Conservation (phyloP, 2,329 filamentous ascomycete species). For the Colletotrichum sojae region DNA sequence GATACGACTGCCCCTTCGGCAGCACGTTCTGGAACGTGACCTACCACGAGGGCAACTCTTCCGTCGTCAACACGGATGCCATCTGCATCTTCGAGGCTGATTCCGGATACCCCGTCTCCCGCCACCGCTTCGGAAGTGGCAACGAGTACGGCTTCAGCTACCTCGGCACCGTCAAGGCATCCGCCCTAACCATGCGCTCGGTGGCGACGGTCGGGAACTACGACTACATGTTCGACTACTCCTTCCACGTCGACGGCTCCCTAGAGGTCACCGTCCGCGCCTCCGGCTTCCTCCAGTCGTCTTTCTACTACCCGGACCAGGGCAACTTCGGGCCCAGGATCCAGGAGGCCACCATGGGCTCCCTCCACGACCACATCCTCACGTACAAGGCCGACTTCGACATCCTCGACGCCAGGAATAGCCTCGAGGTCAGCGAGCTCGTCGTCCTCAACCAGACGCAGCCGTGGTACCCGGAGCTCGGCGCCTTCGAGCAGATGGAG, state of each 20-base stretch:
- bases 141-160: constrained; percentile 48
- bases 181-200: constrained; percentile 44
- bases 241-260: constrained; percentile 53
- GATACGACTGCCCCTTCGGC: constrained; percentile 58
- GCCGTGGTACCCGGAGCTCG: constrained; percentile 55
- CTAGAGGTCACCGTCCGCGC: constrained; percentile 57
- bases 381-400: constrained; percentile 59
- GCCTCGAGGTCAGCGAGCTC: constrained; percentile 51
- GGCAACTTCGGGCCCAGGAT: constrained; percentile 53
- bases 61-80: constrained; percentile 48
- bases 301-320: constrained; percentile 52
- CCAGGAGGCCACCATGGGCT: constrained; percentile 51
- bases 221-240: constrained; percentile 57
- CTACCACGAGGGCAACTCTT: constrained; percentile 49
- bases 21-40: constrained; percentile 53
- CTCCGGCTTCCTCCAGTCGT: constrained; percentile 54
- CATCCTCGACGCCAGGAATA: constrained; percentile 52
- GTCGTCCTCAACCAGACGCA: constrained; percentile 49
- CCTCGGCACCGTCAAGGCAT: constrained; percentile 51
- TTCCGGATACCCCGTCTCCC: constrained; percentile 52
- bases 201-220: constrained; percentile 57
- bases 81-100: constrained; percentile 58
- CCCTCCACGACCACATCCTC: constrained; percentile 56
- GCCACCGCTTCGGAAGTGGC: constrained; percentile 48
- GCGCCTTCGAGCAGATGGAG: constrained; percentile 52